Evolutionary conservation across 2,329 filamentous ascomycete genomes (phyloP).

Genomic region (Arthroderma sp.): DNA sequence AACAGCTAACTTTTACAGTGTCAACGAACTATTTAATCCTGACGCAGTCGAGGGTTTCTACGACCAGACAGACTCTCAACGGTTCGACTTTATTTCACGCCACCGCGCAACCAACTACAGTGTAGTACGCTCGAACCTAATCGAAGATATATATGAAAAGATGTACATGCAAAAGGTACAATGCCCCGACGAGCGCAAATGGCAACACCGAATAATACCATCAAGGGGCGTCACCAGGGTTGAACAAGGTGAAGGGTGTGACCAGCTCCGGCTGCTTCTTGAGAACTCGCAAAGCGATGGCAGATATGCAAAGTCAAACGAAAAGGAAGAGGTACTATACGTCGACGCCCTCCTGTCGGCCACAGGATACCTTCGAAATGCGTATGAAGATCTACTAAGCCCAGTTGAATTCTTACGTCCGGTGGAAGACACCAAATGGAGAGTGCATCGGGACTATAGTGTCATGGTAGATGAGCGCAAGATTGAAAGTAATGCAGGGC

Average conservation of each 20-base stretch:
- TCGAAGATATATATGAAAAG: conserved; percentile 75
- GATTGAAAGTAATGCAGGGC: conserved; percentile 59
- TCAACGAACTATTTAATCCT: conserved; percentile 95
- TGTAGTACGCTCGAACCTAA: conserved; percentile 78
- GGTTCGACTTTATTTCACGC: conserved; percentile 41
- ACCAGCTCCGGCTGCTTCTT: conserved; percentile 46
- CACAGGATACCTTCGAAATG: conserved; percentile 69
- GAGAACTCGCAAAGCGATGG: conserved; percentile 32
- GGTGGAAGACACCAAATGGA: conserved; percentile 43
- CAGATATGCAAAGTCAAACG: conserved; percentile 15
- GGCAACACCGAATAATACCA: conserved; percentile 70
- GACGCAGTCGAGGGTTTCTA: conserved; percentile 67
- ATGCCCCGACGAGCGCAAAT: conserved; percentile 53
- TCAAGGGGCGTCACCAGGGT: conserved; percentile 53
- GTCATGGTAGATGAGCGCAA: conserved; percentile 55
- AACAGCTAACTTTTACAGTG: conserved; percentile 35
- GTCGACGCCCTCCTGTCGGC: conserved; percentile 75
- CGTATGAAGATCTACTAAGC: conserved; percentile 64
- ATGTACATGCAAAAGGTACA: conserved; percentile 75
- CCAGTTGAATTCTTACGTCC: conserved; percentile 54
- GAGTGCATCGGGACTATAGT: conserved; percentile 64
- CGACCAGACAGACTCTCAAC: conserved; percentile 48
- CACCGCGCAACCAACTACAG: conserved; percentile 87
- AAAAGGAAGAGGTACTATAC: conserved; percentile 49
- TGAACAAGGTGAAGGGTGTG: conserved; percentile 38